Conservation (phyloP, 2,329 filamentous ascomycete species). For the Didymella glomerata region DNA sequence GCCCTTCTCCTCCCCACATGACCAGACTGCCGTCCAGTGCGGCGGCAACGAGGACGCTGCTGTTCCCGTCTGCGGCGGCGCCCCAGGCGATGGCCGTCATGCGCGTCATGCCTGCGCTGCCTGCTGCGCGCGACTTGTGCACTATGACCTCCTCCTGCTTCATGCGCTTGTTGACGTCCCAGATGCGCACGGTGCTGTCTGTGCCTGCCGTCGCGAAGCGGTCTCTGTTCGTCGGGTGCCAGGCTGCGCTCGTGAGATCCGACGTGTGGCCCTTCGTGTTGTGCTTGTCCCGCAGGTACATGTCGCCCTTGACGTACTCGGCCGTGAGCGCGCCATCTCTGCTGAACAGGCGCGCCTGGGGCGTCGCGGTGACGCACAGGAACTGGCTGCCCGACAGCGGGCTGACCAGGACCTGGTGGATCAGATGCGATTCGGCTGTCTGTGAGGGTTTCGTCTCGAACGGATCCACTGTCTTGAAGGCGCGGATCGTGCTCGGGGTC, state of each 20-base stretch:
- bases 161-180: conserved; percentile 92
- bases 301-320: conserved; percentile 96
- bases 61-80: conserved; percentile 75
- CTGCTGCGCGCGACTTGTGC: conserved; percentile 90
- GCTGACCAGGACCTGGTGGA: conserved; percentile 88
- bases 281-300: conserved; percentile 97
- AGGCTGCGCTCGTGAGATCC: conserved; percentile 86
- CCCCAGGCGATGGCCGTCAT: conserved; percentile 96
- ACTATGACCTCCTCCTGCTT: conserved; percentile 93
- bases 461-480: conserved; percentile 92
- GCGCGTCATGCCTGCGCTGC: conserved; percentile 86
- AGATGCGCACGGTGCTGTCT: conserved; percentile 94
- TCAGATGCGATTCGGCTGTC: conserved; percentile 82
- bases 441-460: conserved; percentile 76
- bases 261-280: conserved; percentile 97
- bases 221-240: conserved; percentile 88
- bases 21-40: conserved; percentile 89
- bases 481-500: conserved; percentile 91
- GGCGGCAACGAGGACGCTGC: conserved; percentile 79
- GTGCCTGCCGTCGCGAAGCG: conserved; percentile 89
- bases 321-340: conserved; percentile 86
- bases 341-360: conserved; percentile 87
- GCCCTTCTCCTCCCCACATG: conserved; percentile 91
- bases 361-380: conserved; percentile 85
- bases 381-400: conserved; percentile 80